Conservation (phyloP, 306 rosid species). For the Vicia villosa region DNA sequence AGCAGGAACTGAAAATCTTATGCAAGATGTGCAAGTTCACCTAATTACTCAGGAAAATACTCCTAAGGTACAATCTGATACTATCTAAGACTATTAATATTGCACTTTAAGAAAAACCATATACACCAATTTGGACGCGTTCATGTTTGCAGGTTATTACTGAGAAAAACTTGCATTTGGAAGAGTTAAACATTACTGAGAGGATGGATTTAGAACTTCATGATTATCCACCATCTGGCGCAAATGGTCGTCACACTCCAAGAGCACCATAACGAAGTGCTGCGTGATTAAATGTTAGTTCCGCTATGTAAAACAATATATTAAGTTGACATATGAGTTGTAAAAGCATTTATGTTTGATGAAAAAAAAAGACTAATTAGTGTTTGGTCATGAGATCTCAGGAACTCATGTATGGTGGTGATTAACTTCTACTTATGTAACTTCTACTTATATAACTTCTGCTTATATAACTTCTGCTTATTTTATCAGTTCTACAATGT, state of each 20-base stretch:
- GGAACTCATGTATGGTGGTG: conserved; percentile 1
- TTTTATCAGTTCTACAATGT: not conserved
- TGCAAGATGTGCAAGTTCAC: conserved; percentile 44
- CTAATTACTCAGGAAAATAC: conserved; percentile 39
- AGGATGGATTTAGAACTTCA: conserved; percentile 75
- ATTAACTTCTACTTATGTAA: conserved; percentile 11
- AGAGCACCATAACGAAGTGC: conserved; percentile 51
- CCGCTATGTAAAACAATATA: conserved; percentile 20
- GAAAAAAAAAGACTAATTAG: conserved; percentile 23
- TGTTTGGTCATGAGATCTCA: conserved; percentile 6
- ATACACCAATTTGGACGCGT: not conserved
- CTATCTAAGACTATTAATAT: not conserved
- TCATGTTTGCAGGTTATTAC: conserved; percentile 43
- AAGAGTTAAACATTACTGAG: conserved; percentile 37
- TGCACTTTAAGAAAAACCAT: not conserved
- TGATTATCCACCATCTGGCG: conserved; percentile 79
- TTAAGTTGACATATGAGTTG: conserved; percentile 35
- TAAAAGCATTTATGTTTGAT: conserved; percentile 8
- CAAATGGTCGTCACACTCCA: conserved; percentile 94
- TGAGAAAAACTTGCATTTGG: conserved; percentile 29
- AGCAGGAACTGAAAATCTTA: conserved; percentile 67
- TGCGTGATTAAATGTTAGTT: conserved; percentile 42
- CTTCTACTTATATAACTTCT: not conserved
- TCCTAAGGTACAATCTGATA: conserved; percentile 36
- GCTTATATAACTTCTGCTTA: not conserved